A percentile compares a stretch with the other conserved stretches of the same genome.
Conservation (phyloP, 164 flowering plant genomes). For the Magnolia kwangsiensis region DNA sequence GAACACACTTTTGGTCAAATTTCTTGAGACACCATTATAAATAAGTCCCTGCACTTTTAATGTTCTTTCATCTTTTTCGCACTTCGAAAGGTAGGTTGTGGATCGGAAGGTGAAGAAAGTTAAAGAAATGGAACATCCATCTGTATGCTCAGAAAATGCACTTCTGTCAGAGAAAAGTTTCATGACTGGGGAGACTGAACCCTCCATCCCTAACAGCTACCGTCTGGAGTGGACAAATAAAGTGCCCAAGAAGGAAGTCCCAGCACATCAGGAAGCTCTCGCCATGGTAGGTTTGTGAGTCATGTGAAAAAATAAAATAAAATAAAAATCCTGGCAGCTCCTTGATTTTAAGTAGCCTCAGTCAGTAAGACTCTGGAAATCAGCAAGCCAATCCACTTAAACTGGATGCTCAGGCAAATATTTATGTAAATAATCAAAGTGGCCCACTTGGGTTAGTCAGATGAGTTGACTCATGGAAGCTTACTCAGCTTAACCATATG, state of each 20-base stretch:
- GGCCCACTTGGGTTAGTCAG: background rate
- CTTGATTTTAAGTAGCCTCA: too few relatives aligned
- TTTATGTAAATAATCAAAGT: background rate
- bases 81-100: slow-evolving; percentile 48
- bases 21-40: background rate
- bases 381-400: background rate
- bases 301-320: background rate
- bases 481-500: background rate
- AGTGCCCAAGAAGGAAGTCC: slow-evolving; percentile 8
- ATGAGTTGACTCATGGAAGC: background rate
- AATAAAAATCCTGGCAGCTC: background rate
- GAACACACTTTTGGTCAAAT: too few relatives aligned
- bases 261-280: slow-evolving; percentile 26
- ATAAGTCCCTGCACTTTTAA: background rate
- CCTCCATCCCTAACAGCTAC: slow-evolving; percentile 38
- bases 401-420: background rate
- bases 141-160: slow-evolving; percentile 54
- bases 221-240: slow-evolving; percentile 45
- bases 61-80: slow-evolving; percentile 7
- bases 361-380: too few relatives aligned
- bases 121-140: slow-evolving; percentile 45
- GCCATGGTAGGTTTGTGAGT: slow-evolving; percentile 29
- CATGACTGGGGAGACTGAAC: slow-evolving; percentile 26
- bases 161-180: slow-evolving; percentile 63
- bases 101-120: slow-evolving; percentile 56